Evolutionary conservation across 1,139 yeast species (phyloP).

Genomic region (Pichia sp.): DNA sequence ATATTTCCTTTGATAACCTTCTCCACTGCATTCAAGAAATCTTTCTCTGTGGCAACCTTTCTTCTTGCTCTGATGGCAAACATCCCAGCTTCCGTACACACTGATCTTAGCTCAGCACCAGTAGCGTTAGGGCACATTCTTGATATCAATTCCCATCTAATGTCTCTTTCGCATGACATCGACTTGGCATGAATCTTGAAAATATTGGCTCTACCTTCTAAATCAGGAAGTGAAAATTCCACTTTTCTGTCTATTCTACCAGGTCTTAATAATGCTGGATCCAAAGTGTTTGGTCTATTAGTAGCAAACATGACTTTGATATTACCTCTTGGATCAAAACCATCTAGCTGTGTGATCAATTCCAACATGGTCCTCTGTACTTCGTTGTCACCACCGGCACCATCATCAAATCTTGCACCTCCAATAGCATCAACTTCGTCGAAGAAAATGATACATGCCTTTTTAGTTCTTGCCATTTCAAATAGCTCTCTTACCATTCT

Average conservation of each 20-base stretch:
- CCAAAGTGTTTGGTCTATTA: constrained; percentile 94
- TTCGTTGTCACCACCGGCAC: constrained; percentile 99
- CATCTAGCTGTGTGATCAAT: constrained; percentile 92
- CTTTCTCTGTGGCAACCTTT: constrained; percentile 97
- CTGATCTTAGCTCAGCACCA: constrained; percentile 96
- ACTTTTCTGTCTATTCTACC: constrained; percentile 98
- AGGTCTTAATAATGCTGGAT: constrained; percentile 95
- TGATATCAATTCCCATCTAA: constrained; percentile 96
- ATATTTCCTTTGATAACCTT: constrained; percentile 97
- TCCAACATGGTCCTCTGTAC: constrained; percentile 99
- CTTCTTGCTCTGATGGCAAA: constrained; percentile 97
- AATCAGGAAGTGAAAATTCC: constrained; percentile 91
- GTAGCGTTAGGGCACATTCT: constrained; percentile 96
- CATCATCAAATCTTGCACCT: constrained; percentile 98
- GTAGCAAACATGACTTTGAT: constrained; percentile 99
- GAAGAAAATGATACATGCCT: constrained; percentile 92
- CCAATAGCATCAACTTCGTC: constrained; percentile 99
- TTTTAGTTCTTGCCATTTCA: constrained; percentile 97
- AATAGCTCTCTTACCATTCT: constrained; percentile 97
- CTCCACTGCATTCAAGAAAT: constrained; percentile 93
- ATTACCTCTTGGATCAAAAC: constrained; percentile 97
- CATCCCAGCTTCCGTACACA: constrained; percentile 98
- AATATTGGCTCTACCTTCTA: constrained; percentile 96
- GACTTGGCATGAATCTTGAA: constrained; percentile 95
- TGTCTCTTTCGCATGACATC: constrained; percentile 95